These are phyloP conservation scores for Hibiscus tridactylites DNA, from an alignment of 345 rosid genomes.

Conservation along the genomic window DNA sequence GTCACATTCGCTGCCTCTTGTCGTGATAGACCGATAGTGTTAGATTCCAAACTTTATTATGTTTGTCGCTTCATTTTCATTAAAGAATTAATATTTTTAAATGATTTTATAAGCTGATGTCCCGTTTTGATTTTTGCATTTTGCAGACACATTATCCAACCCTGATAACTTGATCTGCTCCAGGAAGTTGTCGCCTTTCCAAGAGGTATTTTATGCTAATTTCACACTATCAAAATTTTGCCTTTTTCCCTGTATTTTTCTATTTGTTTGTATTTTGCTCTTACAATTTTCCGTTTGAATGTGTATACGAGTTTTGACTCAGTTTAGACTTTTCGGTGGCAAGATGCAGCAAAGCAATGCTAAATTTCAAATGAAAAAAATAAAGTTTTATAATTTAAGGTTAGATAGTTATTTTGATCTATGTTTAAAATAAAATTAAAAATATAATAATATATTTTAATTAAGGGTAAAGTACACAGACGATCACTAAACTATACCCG, in stretches of 20 bases:
- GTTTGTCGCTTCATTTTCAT: background rate
- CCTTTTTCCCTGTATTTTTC: background rate
- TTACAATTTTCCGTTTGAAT: background rate
- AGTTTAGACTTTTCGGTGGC: too few relatives aligned
- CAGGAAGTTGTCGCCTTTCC: constrained; percentile 10
- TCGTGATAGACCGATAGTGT: background rate
- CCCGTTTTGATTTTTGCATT: background rate
- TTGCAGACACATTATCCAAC: constrained; percentile 11
- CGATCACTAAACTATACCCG: too few relatives aligned
- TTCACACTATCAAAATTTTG: background rate
- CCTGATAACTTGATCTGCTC: constrained; percentile 9
- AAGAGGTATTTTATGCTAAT: constrained; percentile 10
- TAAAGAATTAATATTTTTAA: background rate
- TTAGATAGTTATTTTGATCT: too few relatives aligned
- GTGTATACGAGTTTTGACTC: too few relatives aligned
- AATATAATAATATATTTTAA: too few relatives aligned
- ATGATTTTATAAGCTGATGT: background rate
- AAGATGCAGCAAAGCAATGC: too few relatives aligned
- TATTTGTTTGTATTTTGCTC: background rate
- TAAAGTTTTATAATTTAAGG: too few relatives aligned
- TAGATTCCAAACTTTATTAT: background rate
- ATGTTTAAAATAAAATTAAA: too few relatives aligned
- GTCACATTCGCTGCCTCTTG: too few relatives aligned
- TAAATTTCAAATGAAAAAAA: too few relatives aligned
- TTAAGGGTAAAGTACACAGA: too few relatives aligned